Evolutionary conservation across 208 protist genomes (phyloP), one percentile per base, ranked within the genome.

Genomic region (Trypanosoma brucei): DNA sequence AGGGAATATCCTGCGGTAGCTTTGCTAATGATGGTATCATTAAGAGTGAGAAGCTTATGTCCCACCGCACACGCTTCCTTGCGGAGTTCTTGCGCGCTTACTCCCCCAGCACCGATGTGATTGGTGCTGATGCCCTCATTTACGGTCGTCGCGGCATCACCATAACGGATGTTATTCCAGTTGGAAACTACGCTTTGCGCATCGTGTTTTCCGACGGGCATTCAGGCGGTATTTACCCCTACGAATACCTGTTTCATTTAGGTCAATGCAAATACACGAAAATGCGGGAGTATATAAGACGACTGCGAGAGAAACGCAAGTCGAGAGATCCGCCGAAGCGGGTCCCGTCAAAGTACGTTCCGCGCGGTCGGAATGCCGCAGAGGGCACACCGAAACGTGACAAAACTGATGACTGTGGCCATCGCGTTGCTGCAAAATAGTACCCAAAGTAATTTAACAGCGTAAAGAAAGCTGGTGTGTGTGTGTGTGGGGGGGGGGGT

Each of bases 161-260:
- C n/a, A 87, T 96, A 35, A 73, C 50, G 0, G 74, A 93, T 36
- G 70, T 94, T 22, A 65, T 82, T 37, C 88, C 84, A 3, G 73
- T 94, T 39, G 91, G 91, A 9, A 88, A 79, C 68, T 96, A 96
- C 69, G 91, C 86, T 0, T 59, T 96, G 50, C 85, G 85, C 49
- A 83, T 96, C 50, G 69, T 82, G 51, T 96, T 94, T 63, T 91
- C 83, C 0, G 91, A 96, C 66, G 78, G 72, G 30, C 91, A 96
- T 72, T 70, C 52, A 0, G 85, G 84, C 44, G 91, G 91, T 40
- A 87, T 96, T 51, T 96, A 90, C 76, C 72, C 74, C 22, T 96
- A 92, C 61, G 84, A 89, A 49, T 93, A 92, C 65, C 62, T 96
- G 0, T 88, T 90, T 59, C 68, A 84, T 39, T 55, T 96, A 30